These are phyloP conservation scores for Nasturtium officinale DNA, from an alignment of 345 rosid species.

Conservation along the genomic window DNA sequence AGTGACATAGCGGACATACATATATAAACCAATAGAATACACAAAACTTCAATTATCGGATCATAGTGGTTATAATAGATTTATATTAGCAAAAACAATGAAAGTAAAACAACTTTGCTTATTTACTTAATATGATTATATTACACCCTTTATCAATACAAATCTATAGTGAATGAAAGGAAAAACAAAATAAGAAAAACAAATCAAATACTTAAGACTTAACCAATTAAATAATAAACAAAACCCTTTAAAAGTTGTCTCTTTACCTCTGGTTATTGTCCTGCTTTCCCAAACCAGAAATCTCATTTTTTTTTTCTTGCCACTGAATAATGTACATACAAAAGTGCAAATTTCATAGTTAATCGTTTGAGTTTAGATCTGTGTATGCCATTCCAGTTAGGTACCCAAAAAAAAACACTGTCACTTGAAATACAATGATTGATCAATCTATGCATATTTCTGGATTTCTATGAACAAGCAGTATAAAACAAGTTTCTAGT, in stretches of 20 bases:
- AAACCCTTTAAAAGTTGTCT: not conserved
- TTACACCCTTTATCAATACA: not conserved
- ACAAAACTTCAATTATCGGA: not conserved
- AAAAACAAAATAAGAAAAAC: too few relatives aligned
- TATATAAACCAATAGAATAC: not conserved
- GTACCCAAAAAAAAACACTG: not conserved
- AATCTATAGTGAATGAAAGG: not conserved
- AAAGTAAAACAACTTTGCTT: not conserved
- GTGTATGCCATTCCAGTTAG: not conserved
- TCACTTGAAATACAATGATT: not conserved
- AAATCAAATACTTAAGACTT: not conserved
- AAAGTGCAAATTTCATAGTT: not conserved
- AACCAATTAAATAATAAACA: not conserved
- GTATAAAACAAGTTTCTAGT: not conserved
- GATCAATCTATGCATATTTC: not conserved
- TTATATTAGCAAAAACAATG: not conserved
- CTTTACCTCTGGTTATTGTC: constrained; percentile 6
- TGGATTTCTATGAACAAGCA: not conserved
- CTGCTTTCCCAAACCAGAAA: not conserved
- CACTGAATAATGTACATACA: not conserved
- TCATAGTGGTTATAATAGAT: not conserved
- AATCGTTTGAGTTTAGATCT: not conserved
- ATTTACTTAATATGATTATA: not conserved
- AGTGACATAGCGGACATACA: not conserved
- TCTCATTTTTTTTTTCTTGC: not conserved